Evolutionary conservation across 495 filamentous ascomycete species (phyloP), one percentile per base, ranked within the genome.

Genomic region (Hyaloscypha variabilis): DNA sequence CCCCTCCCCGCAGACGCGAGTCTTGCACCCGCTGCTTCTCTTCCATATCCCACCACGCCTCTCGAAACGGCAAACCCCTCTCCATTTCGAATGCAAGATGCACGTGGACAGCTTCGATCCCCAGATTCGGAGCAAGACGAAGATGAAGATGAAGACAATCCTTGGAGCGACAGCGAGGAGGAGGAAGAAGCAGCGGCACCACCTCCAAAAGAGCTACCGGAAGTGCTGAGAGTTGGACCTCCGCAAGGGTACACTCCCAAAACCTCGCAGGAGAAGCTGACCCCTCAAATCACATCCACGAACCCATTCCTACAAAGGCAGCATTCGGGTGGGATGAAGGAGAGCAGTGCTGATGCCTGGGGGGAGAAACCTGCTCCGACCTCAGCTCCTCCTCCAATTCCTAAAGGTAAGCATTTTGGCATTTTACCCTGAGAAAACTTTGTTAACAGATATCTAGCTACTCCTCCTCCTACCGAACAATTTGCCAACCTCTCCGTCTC

Each of bases 301-400:
- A 85, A 85, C 58, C 83, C 83, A 3, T 85, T 83, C 72, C 26
- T 76, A 31, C 81, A 81, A 66, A 77, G 78, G 34, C 81, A 82
- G 56, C 74, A 73, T 24, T 36, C 29, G 14, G 46, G n/a, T n/a
- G 55, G 53, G 8, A 31, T 50, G 25, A 64, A 54, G 25, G 68
- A 73, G 50, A 68, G 60, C 28, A 73, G 71, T 57, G 68, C 68
- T 19, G 30, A 42, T 57, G 71, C 71, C 34, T 73, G 71, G 71
- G 68, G 51, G 6, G 67, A 70, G 24, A 54, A 25, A 61, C 63
- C 65, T 29, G 11, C 66, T 59, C 70, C 56, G 23, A 31, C 63
- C 46, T 50, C 36, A 6, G 29, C 67, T 8, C 76, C 72, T 29
- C 63, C 58, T 8, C 65, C 68, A 46, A 49, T 72, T 29, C 55